Evolutionary conservation across 306 rosid species (phyloP), one percentile per base, ranked within the genome.

Genomic region (Ochetophila trinervis): DNA sequence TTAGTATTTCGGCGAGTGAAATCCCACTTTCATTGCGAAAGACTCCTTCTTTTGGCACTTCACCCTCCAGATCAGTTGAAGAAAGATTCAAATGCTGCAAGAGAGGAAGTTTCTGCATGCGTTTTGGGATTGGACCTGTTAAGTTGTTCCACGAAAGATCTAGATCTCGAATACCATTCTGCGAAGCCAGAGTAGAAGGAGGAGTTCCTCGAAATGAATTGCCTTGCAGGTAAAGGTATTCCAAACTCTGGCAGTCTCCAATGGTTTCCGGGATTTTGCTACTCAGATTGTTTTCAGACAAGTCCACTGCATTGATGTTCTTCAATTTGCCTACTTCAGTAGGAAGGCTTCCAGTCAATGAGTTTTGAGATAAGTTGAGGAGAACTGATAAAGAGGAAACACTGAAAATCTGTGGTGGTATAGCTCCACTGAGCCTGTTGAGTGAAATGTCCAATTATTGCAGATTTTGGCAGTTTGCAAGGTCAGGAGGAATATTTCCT

Each of bases 51-150:
- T 45, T 73, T 58, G 78, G 81, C 0, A 86, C 86, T 48, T 70
- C 81, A 0, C 91, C 88, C 4, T 65, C 83, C 22, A 83, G 44
- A 24, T 27, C 42, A 35, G 80, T 86, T 23, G 68, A 83, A 4
- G 88, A 83, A 53, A 78, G 35, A 66, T 80, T 78, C 70, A 86
- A 30, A 60, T 71, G 47, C 0, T 15, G 0, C 3, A 78, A 35
- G 10, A 22, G 5, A 1, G 37, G 13, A 30, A 76, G 17, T 4
- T 72, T 65, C 3, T 80, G 60, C 0, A 83, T 3, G 35, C 2
- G 65, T n/a, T 53, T 6, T 10, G 83, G 86, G 73, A 83, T 80
- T 16, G 62, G 1, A 22, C 85, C 80, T 0, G 69, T 60, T 36
- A 86, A 68, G 10, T 19, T 36, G 51, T 76, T 83, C 27, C 8